phyloP scores from a whole-genome alignment of 495 filamentous ascomycete genomes.

The Tuber indicum region DNA sequence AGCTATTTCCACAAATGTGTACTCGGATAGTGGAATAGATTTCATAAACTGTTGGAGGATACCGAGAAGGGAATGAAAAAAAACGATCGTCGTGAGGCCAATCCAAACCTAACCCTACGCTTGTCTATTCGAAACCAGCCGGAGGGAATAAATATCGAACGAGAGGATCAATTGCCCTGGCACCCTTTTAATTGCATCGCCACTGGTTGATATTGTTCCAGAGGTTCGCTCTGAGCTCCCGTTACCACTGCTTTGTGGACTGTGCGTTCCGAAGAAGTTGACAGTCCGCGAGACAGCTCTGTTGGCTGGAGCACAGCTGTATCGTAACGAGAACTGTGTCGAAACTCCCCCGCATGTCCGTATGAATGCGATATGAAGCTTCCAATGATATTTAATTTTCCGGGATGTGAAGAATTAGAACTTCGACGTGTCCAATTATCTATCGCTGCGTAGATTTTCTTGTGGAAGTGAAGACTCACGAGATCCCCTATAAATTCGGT shows the following conservation, averaged over 20 bases:
- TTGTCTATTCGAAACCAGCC: background rate
- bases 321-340: background rate
- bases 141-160: background rate
- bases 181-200: background rate
- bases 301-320: background rate
- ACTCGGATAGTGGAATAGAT: background rate
- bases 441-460: background rate
- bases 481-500: conserved; percentile 36
- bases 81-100: background rate
- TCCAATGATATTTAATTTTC: background rate
- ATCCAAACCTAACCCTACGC: conserved; percentile 1
- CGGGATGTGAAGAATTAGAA: background rate
- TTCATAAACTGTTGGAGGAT: background rate
- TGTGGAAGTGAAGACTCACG: background rate
- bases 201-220: background rate
- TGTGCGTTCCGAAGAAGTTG: background rate
- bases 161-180: background rate
- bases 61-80: background rate
- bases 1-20: background rate
- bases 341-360: conserved; percentile 1
- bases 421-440: background rate
- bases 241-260: background rate
- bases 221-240: background rate
- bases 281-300: background rate
- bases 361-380: conserved; percentile 4